Base-by-base conservation (phyloP, 352 stramenopile genomes). In the Pilasporangium apinafurcum region DNA sequence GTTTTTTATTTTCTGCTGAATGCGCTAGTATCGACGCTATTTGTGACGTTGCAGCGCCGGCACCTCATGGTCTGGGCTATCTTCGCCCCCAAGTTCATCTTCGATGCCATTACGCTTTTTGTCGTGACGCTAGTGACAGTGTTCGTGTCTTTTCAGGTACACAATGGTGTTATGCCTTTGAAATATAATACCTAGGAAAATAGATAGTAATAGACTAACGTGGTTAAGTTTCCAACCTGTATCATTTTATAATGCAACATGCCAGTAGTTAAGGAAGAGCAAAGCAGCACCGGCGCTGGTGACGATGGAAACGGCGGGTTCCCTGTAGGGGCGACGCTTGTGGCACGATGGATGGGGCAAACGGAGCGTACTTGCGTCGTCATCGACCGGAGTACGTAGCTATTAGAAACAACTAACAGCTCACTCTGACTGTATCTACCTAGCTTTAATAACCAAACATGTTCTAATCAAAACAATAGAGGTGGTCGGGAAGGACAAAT, bases 41-140 rank as follows among this genome's bases (percentile, higher is more conserved):
- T 95, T 62, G 83, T 93, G 14, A 76, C 66, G 8, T 49, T 95
- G 10, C 80, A 92, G 61, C 70, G 86, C 25, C 79, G 87, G 14
- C 87, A 96, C 52, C 64, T 96, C 32, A 96, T 96, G 84, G 85
- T 96, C 29, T 96, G 87, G 87, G 85, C 86, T 9, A 94, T 96
- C 41, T 96, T 96, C 55, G 86, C 87, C 2, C 86, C 86, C 29
- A 95, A 95, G 54, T 95, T 91, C 56, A 68, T 95, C 37, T 96
- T 93, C 38, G 86, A 96, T 27, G 73, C 68, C 22, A 44, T 81
- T 13, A 62, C 70, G 14, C 47, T 88, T 47, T 48, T 91, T 12
- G 56, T 83, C n/a, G 53, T 66, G 5, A 71, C 86, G 40, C 25
- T 53, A 14, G 28, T 81, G 16, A 18, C 75, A 37, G 41, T 79